Conservation (phyloP, 75 land plant genomes). For the Isoetes taiwanensis region DNA sequence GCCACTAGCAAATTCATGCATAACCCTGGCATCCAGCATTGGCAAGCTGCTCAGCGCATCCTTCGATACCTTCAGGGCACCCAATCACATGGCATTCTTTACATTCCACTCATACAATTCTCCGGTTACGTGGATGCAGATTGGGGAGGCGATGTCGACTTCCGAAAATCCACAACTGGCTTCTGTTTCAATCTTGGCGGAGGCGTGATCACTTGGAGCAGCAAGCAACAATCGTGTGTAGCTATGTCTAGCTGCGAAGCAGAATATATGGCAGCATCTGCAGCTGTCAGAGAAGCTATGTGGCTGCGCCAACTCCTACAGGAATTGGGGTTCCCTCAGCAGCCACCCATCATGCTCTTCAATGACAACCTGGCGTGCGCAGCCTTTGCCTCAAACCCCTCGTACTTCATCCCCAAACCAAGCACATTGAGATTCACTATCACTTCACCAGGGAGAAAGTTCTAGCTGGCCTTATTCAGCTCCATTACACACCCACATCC, state of each 20-base stretch:
- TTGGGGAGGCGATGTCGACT: constrained; percentile 7
- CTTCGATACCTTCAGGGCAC: constrained; percentile 10
- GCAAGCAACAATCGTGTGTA: constrained; percentile 9
- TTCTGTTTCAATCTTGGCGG: neutral
- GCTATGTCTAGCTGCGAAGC: constrained; percentile 9
- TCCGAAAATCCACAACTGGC: constrained; percentile 6
- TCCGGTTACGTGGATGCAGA: constrained; percentile 12
- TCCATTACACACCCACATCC: no score
- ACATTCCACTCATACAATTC: neutral
- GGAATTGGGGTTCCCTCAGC: no score
- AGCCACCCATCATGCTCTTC: no score
- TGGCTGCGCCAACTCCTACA: constrained; percentile 15
- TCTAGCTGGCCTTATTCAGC: no score
- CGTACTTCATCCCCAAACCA: no score
- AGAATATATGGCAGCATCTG: constrained; percentile 12
- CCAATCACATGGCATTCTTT: neutral
- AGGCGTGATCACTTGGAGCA: constrained; percentile 9
- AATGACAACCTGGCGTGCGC: no score
- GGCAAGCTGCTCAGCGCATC: constrained; percentile 20
- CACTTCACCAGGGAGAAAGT: no score
- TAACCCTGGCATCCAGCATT: constrained; percentile 21
- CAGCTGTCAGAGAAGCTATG: constrained; percentile 6
- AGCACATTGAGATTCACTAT: no score
- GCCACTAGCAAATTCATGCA: constrained; percentile 13
- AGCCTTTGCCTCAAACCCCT: no score